phyloP scores from a whole-genome alignment of 768 basidiomycete genomes.

The Leccinum imitatum region DNA sequence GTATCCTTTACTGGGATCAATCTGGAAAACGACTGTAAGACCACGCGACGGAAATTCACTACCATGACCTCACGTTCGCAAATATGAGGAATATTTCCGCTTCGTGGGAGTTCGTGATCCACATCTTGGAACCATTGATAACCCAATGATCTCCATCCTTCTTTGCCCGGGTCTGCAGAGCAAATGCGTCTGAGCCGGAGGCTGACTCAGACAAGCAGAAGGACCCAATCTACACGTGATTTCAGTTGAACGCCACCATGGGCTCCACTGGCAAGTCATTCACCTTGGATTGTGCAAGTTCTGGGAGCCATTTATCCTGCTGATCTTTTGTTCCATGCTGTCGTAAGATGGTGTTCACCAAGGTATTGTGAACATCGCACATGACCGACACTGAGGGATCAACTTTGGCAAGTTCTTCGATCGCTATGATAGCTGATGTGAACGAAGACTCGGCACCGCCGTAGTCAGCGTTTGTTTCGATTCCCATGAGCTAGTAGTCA shows the following conservation, averaged over 20 bases:
- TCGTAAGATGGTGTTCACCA: conserved; percentile 93
- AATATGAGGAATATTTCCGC: conserved; percentile 93
- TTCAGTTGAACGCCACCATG: not conserved
- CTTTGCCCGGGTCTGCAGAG: conserved; percentile 88
- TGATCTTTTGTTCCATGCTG: conserved; percentile 83
- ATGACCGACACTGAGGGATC: conserved; percentile 96
- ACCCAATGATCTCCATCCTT: conserved; percentile 85
- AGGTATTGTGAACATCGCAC: conserved; percentile 98
- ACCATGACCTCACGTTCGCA: conserved; percentile 70
- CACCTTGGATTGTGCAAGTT: conserved; percentile 76
- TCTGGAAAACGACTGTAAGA: conserved; percentile 35
- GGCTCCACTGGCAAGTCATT: conserved; percentile 1
- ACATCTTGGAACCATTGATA: conserved; percentile 98
- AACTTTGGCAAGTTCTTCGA: conserved; percentile 95
- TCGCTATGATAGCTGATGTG: conserved; percentile 91
- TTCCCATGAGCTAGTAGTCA: conserved; percentile 90
- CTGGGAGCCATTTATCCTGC: conserved; percentile 85
- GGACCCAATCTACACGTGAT: conserved; percentile 70
- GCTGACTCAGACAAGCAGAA: conserved; percentile 93
- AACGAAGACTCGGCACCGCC: conserved; percentile 91
- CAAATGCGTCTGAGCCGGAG: conserved; percentile 97
- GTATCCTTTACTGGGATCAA: conserved; percentile 91
- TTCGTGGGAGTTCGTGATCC: conserved; percentile 95
- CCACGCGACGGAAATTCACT: not conserved
- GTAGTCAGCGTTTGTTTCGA: conserved; percentile 82